These are phyloP conservation scores for Aspergillus latus DNA, from an alignment of 2,329 filamentous ascomycete genomes.

Conservation along the genomic window DNA sequence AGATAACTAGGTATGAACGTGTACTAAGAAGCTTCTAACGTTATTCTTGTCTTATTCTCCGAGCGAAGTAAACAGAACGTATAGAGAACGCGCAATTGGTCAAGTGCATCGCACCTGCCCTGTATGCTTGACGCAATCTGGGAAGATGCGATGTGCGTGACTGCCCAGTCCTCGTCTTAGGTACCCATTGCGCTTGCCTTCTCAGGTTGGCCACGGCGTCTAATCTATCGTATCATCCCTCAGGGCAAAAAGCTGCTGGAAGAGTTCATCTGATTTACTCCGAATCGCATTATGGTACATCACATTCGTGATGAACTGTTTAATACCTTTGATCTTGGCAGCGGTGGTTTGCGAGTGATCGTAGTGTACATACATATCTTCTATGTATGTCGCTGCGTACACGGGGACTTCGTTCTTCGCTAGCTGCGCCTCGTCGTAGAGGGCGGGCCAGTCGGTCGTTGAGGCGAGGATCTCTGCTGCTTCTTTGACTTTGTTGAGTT, in stretches of 20 bases:
- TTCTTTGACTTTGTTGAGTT: constrained; percentile 67
- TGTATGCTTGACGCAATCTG: too few relatives aligned
- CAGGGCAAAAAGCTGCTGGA: constrained; percentile 72
- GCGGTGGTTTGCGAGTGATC: constrained; percentile 73
- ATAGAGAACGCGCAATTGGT: not conserved
- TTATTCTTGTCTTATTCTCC: too few relatives aligned
- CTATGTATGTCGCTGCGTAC: constrained; percentile 77
- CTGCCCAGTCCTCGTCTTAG: too few relatives aligned
- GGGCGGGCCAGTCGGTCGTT: constrained; percentile 66
- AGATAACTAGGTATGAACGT: not conserved
- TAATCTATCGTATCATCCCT: constrained; percentile 68
- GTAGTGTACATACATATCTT: constrained; percentile 92
- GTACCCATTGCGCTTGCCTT: too few relatives aligned
- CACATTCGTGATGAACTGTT: constrained; percentile 79
- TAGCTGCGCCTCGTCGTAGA: constrained; percentile 76
- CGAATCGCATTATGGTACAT: constrained; percentile 85
- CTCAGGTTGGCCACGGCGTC: not conserved
- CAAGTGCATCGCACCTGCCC: too few relatives aligned
- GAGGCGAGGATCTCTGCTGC: constrained; percentile 71
- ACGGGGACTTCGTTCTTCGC: constrained; percentile 77
- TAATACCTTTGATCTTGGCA: constrained; percentile 69
- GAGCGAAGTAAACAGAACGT: too few relatives aligned
- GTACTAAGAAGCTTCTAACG: not conserved
- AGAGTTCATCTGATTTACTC: constrained; percentile 70
- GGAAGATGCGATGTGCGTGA: too few relatives aligned